A percentile compares a stretch with the other conserved stretches of the same genome.
Evolutionary conservation across 495 filamentous ascomycete genomes (phyloP).

Genomic region (Thermochaetoides thermophila): DNA sequence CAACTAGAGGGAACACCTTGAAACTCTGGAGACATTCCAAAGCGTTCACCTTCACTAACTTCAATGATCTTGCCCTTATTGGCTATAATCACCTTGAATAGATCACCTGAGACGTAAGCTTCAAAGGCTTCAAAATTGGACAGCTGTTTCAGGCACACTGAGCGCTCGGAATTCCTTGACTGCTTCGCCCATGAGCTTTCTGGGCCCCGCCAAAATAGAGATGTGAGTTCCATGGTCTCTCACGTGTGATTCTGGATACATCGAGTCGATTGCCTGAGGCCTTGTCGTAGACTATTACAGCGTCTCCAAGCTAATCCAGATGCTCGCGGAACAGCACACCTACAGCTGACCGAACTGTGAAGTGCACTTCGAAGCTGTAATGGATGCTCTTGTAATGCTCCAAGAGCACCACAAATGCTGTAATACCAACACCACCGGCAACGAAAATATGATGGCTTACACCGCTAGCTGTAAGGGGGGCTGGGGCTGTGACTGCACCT

Average conservation of each 20-base stretch:
- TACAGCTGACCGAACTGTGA: slow-evolving; percentile 28
- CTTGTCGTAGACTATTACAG: slow-evolving; percentile 32
- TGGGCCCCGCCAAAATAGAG: slow-evolving; percentile 42
- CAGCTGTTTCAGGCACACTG: slow-evolving; percentile 27
- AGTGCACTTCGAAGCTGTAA: slow-evolving; percentile 31
- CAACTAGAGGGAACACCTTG: slow-evolving; percentile 33
- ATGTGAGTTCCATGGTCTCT: slow-evolving; percentile 30
- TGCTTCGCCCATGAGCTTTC: slow-evolving; percentile 34
- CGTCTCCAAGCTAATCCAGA: slow-evolving; percentile 19
- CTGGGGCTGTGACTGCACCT: slow-evolving; percentile 25
- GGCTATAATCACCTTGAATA: slow-evolving; percentile 36
- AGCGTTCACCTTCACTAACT: slow-evolving; percentile 28
- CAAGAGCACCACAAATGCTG: slow-evolving; percentile 30
- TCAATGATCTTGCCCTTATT: slow-evolving; percentile 18
- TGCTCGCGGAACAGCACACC: slow-evolving; percentile 33
- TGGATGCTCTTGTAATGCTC: slow-evolving; percentile 25
- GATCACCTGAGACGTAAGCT: slow-evolving; percentile 36
- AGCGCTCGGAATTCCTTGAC: slow-evolving; percentile 17
- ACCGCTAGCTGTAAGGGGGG: slow-evolving; percentile 16
- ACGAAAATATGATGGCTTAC: slow-evolving; percentile 38
- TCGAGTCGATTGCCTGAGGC: slow-evolving; percentile 33
- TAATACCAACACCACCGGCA: slow-evolving; percentile 38
- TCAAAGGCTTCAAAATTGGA: slow-evolving; percentile 44
- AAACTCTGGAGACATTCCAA: slow-evolving; percentile 32
- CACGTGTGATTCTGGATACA: slow-evolving; percentile 23